A percentile compares a stretch with the other conserved stretches of the same genome.
phyloP scores from a whole-genome alignment of 164 flowering plant genomes.

The Platanus orientalis region DNA sequence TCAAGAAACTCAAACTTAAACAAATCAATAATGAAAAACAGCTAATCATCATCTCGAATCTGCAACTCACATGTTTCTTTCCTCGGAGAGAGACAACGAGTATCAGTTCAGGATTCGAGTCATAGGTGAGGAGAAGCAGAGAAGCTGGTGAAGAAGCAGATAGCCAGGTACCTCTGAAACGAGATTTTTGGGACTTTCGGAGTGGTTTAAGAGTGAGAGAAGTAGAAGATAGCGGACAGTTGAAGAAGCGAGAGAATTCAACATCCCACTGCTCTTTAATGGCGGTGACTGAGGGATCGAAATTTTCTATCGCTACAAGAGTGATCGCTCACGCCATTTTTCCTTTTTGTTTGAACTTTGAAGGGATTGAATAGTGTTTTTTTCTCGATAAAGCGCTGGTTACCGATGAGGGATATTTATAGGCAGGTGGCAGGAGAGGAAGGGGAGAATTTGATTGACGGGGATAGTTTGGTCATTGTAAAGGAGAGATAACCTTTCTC shows the following conservation, averaged over 20 bases:
- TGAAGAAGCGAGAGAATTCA: constrained; percentile 28
- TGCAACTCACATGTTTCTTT: constrained; percentile 17
- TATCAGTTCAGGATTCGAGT: constrained; percentile 9
- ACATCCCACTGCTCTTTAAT: constrained; percentile 23
- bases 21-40: neutral
- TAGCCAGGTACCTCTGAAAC: constrained; percentile 24
- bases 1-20: neutral
- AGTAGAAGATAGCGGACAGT: constrained; percentile 6
- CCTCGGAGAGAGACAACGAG: constrained; percentile 18
- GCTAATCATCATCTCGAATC: neutral
- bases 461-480: no score
- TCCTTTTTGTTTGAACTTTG: neutral
- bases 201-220: constrained; percentile 16
- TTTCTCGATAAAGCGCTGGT: no score
- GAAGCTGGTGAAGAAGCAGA: constrained; percentile 22
- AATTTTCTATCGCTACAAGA: neutral
- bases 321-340: constrained; percentile 9
- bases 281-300: neutral
- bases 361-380: neutral
- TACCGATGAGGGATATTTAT: no score
- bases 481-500: no score
- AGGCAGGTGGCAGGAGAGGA: no score
- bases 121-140: constrained; percentile 11
- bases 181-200: neutral
- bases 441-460: no score